Conservation (phyloP, 371 early-diverging fungal species). For the Mucor racemosus region DNA sequence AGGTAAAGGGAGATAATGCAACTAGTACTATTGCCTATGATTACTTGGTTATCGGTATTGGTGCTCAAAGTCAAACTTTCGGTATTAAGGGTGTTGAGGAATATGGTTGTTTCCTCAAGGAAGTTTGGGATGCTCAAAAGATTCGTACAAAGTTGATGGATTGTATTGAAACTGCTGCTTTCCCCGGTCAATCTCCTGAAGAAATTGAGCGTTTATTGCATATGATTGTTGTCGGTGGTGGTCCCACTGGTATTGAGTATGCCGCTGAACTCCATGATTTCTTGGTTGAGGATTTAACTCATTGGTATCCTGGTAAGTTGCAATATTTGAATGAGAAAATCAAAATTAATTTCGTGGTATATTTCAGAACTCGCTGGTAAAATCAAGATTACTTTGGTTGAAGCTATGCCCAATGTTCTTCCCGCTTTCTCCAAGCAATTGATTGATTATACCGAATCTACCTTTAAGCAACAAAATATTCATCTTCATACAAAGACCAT, state of each 20-base stretch:
- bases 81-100: conserved; percentile 88
- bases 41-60: conserved; percentile 87
- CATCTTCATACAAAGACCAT: conserved; percentile 86
- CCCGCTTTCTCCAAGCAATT: conserved; percentile 90
- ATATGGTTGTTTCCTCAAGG: conserved; percentile 88
- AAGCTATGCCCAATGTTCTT: conserved; percentile 89
- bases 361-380: conserved; percentile 68
- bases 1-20: conserved; percentile 69
- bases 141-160: conserved; percentile 89
- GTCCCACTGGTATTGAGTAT: conserved; percentile 96
- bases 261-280: conserved; percentile 96
- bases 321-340: too few relatives aligned
- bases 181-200: conserved; percentile 75
- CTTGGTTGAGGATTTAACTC: conserved; percentile 79
- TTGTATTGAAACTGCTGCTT: conserved; percentile 89
- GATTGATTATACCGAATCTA: conserved; percentile 90
- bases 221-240: conserved; percentile 96
- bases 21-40: conserved; percentile 79
- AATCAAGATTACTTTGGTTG: conserved; percentile 89
- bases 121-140: conserved; percentile 88
- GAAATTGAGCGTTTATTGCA: conserved; percentile 86
- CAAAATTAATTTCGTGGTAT: too few relatives aligned
- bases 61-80: conserved; percentile 91
- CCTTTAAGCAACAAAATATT: conserved; percentile 87
- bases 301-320: conserved; percentile 76